Base-by-base conservation (phyloP, 768 basidiomycete species). In the Suillus tomentosus region DNA sequence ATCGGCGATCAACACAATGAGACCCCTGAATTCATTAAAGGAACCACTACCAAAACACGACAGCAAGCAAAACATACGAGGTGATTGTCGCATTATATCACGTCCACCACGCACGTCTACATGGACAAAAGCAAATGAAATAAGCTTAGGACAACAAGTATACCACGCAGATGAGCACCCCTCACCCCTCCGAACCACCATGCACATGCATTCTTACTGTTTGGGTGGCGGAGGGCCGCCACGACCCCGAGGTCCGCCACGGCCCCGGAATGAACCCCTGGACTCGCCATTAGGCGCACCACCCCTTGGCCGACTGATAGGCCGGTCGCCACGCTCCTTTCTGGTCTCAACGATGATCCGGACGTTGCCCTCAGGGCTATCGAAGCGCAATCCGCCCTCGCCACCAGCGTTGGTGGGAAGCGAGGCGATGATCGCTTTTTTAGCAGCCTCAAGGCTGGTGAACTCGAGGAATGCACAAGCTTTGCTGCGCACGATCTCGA, bases 391-490 rank as follows among this genome's bases (percentile, higher is more conserved):
- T 15, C 95, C 96, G 62, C 95, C 95, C 67, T 96, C 94, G 43
- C 95, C 96, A 64, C 95, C 95, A 67, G 88, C 87, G 47, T 71
- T 65, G 37, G 78, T 74, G 2, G 87, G 84, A 57, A 97, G 75
- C 42, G 87, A 90, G 3, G 90, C 83, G 34, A 84, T 78, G 72
- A 99, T 96, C 3, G 96, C 96, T 51, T 88, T 85, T 70, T 87
- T 84, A n/a, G 96, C 96, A 43, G 86, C 79, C 2, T 96, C 95
- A 64, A 96, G 75, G 1, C 79, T 78, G 27, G 72, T 74, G 80
- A 96, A 99, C 77, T 98, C 96, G 71, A 97, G 81, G 85, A 99
- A 98, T 0, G 95, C 96, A 72, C 96, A 98, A 0, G 92, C 94
- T 76, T 93, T 96, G 72, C 71, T 74, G 67, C 91, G 91, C 48